phyloP scores from a whole-genome alignment of 2,329 filamentous ascomycete genomes.

The Talaromyces sp. region DNA sequence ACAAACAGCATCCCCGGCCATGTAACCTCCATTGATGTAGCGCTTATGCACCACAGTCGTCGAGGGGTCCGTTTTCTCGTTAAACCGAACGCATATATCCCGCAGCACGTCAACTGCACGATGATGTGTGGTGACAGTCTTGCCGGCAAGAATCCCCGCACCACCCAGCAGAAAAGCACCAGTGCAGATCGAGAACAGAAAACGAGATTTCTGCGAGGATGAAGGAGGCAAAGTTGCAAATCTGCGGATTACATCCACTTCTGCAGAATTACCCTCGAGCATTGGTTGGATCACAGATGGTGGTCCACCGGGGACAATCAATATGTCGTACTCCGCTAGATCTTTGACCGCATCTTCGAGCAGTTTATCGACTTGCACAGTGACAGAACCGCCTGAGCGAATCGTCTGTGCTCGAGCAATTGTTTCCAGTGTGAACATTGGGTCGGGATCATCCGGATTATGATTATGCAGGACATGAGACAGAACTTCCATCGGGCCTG shows the following conservation, averaged over 20 bases:
- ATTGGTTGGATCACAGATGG: constrained; percentile 30
- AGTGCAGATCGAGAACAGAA: constrained; percentile 46
- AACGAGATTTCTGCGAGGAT: constrained; percentile 25
- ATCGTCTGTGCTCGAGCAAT: constrained; percentile 34
- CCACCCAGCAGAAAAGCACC: constrained; percentile 43
- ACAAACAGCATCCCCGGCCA: constrained; percentile 56
- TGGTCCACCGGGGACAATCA: constrained; percentile 43
- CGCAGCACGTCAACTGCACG: constrained; percentile 24
- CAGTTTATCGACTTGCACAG: constrained; percentile 33
- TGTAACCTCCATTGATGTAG: constrained; percentile 22
- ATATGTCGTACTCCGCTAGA: constrained; percentile 40
- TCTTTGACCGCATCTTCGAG: constrained; percentile 30
- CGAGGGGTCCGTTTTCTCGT: constrained; percentile 1
- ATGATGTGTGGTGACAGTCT: constrained; percentile 46
- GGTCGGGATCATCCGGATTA: constrained; percentile 28
- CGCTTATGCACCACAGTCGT: constrained; percentile 22
- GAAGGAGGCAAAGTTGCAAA: constrained; percentile 24
- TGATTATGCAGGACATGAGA: constrained; percentile 31
- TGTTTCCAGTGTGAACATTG: constrained; percentile 37
- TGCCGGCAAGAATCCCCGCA: constrained; percentile 37
- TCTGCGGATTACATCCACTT: constrained; percentile 26
- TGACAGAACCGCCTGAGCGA: constrained; percentile 29
- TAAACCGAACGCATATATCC: constrained; percentile 21
- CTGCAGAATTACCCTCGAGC: constrained; percentile 19
- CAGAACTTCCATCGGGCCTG: constrained; percentile 43